phyloP scores from a whole-genome alignment of 1,139 yeast species.

The Debaryomyces sp. region DNA sequence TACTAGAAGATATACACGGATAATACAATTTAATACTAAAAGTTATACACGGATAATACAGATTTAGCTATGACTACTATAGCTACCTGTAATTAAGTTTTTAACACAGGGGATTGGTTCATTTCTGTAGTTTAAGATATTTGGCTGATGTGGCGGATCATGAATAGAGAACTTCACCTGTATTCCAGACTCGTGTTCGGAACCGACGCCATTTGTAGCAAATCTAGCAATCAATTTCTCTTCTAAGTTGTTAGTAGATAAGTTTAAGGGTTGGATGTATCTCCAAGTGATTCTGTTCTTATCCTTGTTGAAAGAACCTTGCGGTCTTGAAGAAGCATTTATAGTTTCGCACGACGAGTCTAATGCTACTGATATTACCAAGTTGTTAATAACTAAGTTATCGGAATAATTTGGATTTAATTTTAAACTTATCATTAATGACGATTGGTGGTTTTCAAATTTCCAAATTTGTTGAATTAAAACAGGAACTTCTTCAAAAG shows the following conservation, averaged over 20 bases:
- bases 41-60: not conserved
- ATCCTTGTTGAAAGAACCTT: conserved; percentile 85
- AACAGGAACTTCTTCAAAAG: conserved; percentile 59
- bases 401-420: conserved; percentile 54
- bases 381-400: conserved; percentile 53
- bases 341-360: conserved; percentile 45
- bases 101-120: conserved; percentile 33
- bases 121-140: conserved; percentile 19
- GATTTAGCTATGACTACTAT: conserved; percentile 29
- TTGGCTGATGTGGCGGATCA: conserved; percentile 29
- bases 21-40: too few relatives aligned
- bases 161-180: conserved; percentile 59
- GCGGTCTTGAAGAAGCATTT: conserved; percentile 86
- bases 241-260: conserved; percentile 40
- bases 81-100: conserved; percentile 40
- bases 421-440: conserved; percentile 74
- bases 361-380: conserved; percentile 70
- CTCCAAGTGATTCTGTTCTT: conserved; percentile 87
- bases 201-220: conserved; percentile 61
- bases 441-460: conserved; percentile 79
- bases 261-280: conserved; percentile 51
- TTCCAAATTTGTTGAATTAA: conserved; percentile 85
- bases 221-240: conserved; percentile 73
- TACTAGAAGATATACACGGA: too few relatives aligned
- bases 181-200: conserved; percentile 70